Evolutionary conservation across 2,329 filamentous ascomycete species (phyloP).

Genomic region (Venturia aucupariae): DNA sequence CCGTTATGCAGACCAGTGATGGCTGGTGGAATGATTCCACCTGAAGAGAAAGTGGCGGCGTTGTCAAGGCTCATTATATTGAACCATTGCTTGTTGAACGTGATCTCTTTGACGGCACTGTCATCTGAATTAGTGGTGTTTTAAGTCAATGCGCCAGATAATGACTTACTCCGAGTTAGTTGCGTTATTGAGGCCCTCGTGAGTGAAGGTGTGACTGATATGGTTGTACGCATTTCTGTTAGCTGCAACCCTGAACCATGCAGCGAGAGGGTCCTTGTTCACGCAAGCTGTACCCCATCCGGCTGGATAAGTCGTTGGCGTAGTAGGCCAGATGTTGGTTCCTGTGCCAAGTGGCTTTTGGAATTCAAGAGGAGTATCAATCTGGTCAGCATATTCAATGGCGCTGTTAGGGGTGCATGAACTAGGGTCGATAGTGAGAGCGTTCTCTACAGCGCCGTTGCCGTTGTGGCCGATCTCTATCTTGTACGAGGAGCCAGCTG

Average conservation of each 20-base stretch:
- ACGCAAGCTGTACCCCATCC: background rate
- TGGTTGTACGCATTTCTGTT: constrained; percentile 8
- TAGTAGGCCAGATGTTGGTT: constrained; percentile 40
- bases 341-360: constrained; percentile 42
- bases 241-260: background rate
- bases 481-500: constrained; percentile 42
- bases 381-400: constrained; percentile 31
- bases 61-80: background rate
- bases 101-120: constrained; percentile 6
- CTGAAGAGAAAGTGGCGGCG: background rate
- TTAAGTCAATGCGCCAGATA: no score
- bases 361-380: constrained; percentile 27
- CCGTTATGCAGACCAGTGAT: constrained; percentile 13
- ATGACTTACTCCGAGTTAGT: constrained; percentile 16
- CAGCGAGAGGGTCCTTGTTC: background rate
- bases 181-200: constrained; percentile 1
- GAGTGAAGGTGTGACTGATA: constrained; percentile 13
- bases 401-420: background rate
- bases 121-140: constrained; percentile 16
- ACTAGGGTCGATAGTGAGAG: constrained; percentile 13
- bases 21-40: constrained; percentile 10
- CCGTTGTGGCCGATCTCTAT: constrained; percentile 49
- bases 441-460: constrained; percentile 41
- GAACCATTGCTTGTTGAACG: constrained; percentile 6
- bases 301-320: background rate